Evolutionary conservation across 352 stramenopile genomes (phyloP), one percentile per base, ranked within the genome.

Genomic region (Phytophthora brassicae): DNA sequence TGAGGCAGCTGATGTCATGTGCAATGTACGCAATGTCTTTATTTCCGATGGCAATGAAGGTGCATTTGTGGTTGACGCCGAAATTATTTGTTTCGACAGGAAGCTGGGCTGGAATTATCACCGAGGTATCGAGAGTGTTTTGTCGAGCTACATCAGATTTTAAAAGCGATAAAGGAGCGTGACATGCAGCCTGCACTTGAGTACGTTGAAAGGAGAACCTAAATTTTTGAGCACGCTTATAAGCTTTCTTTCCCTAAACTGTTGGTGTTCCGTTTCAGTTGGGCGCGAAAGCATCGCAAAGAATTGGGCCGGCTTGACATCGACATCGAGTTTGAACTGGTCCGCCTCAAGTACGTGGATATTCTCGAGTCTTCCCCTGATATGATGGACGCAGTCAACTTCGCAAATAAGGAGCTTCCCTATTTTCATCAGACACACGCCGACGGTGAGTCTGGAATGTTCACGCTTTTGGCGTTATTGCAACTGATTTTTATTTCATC

Each of bases 251-350:
- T 38, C 22, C 3, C 60, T 3, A 42, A 14, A 6, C 17, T 42
- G n/a, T n/a, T 64, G 38, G 13, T 60, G 11, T 39, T 41, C 19
- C 28, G 7, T 13, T 64, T 17, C 28, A 92, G 83, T n/a, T 92
- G 83, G 83, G 78, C 83, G 22, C 66, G 72, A 24, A 63, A 72
- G 51, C 66, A 90, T 29, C 81, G 78, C 17, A 70, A 81, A 0
- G 72, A 88, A 22, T 63, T 92, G 33, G 61, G 60, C 19, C 56
- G 48, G 22, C 68, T 89, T 17, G 60, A 78, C 17, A 80, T 90
- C 39, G 77, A 90, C 48, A 79, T 96, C 22, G 86, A 94, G 60
- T 96, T 94, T 62, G 77, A 94, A 52, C 64, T 96, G 4, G 75
- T 90, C n/a, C 77, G 84, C 1, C 72, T 94, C 43, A 86, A 92